phyloP scores from a whole-genome alignment of 225 moss, liverwort and hornwort genomes.

The Sphagnum tenellum region DNA sequence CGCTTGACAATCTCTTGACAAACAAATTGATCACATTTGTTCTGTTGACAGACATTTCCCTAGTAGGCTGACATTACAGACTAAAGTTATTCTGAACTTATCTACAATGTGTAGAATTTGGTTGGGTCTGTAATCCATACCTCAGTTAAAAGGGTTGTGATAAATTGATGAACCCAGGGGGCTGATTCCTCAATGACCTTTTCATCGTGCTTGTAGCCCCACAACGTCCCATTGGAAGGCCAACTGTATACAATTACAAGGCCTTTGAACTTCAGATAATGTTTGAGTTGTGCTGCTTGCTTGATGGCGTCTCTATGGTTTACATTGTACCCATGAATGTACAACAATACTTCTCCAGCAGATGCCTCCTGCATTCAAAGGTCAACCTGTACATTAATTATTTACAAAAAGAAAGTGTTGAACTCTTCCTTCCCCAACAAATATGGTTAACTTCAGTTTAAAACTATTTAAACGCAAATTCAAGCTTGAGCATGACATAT shows the following conservation, averaged over 20 bases:
- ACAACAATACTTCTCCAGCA: slow-evolving; percentile 10
- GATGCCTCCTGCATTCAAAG: not conserved
- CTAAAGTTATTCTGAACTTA: not conserved
- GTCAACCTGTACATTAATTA: too few species aligned
- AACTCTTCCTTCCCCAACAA: too few species aligned
- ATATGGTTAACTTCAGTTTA: too few species aligned
- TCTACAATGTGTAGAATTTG: not conserved
- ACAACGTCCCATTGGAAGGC: slow-evolving; percentile 7
- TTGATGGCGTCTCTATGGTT: slow-evolving; percentile 7
- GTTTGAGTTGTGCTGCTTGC: slow-evolving; percentile 15
- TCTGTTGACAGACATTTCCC: not conserved
- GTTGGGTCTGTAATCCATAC: not conserved
- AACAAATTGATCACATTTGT: not conserved
- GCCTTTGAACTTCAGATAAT: slow-evolving; percentile 12
- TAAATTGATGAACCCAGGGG: not conserved
- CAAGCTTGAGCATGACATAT: too few species aligned
- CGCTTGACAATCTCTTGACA: not conserved
- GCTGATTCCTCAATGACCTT: slow-evolving; percentile 6
- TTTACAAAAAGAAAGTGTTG: too few species aligned
- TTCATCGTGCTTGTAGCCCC: slow-evolving; percentile 10
- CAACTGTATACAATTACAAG: slow-evolving; percentile 18
- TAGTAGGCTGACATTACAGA: too few species aligned
- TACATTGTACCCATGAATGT: slow-evolving; percentile 18
- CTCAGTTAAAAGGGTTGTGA: not conserved
- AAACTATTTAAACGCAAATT: too few species aligned